Evolutionary conservation across 2,329 filamentous ascomycete species (phyloP).

Genomic region (Calonectria fujianensis): DNA sequence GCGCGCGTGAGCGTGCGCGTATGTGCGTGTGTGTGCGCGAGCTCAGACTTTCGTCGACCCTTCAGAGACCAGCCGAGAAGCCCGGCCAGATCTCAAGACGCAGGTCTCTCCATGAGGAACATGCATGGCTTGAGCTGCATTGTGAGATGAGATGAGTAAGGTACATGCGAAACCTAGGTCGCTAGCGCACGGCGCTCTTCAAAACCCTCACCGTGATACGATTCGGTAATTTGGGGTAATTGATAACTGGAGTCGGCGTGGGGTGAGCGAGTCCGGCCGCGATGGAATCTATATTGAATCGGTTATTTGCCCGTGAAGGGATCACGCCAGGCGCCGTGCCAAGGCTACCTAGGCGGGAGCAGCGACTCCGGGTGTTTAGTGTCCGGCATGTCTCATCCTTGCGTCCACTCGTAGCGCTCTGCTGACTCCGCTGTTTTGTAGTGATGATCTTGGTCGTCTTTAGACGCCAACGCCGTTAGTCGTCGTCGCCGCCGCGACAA

Average conservation of each 20-base stretch:
- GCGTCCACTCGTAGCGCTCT: slow-evolving; percentile 24
- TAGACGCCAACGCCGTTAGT: slow-evolving; percentile 1
- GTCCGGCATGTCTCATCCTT: slow-evolving; percentile 41
- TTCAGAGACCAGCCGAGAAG: slow-evolving; percentile 31
- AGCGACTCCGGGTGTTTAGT: slow-evolving; percentile 36
- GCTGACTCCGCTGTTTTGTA: neutral
- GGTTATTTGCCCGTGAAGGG: slow-evolving; percentile 32
- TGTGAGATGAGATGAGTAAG: slow-evolving; percentile 39
- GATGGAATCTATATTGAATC: slow-evolving; percentile 33
- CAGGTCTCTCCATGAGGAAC: slow-evolving; percentile 23
- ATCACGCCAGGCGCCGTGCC: slow-evolving; percentile 43
- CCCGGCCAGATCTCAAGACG: slow-evolving; percentile 36
- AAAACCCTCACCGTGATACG: slow-evolving; percentile 34
- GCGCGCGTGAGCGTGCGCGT: slow-evolving; percentile 32
- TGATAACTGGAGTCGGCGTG: slow-evolving; percentile 33
- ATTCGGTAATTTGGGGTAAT: slow-evolving; percentile 43
- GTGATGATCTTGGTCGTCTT: slow-evolving; percentile 4
- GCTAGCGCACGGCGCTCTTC: slow-evolving; percentile 11
- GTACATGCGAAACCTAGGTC: slow-evolving; percentile 9
- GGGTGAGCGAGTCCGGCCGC: slow-evolving; percentile 39
- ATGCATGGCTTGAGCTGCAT: slow-evolving; percentile 31
- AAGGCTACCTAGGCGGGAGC: slow-evolving; percentile 35
- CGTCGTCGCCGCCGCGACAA: slow-evolving; percentile 7
- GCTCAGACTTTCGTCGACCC: slow-evolving; percentile 29
- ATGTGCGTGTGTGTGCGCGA: slow-evolving; percentile 23